phyloP scores from a whole-genome alignment of 148 eudicot genomes.

The Rhododendron ferrugineum region DNA sequence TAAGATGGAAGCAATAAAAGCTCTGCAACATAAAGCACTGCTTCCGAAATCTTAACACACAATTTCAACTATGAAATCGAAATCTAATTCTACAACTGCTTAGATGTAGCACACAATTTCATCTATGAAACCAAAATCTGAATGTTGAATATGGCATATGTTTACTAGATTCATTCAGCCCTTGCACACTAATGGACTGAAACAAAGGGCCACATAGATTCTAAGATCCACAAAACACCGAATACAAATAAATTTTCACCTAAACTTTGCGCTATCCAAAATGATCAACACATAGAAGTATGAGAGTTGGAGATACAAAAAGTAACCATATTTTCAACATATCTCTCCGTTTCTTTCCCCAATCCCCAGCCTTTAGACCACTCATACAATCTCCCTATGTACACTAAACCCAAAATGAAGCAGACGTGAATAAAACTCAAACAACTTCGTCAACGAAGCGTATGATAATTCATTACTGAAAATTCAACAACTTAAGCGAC shows the following conservation, averaged over 20 bases:
- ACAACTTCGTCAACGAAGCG: background rate
- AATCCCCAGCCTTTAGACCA: background rate
- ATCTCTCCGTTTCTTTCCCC: background rate
- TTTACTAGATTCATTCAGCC: background rate
- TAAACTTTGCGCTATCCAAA: background rate
- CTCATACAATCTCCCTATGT: background rate
- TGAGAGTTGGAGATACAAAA: background rate
- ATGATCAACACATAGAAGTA: background rate
- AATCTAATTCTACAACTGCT: background rate
- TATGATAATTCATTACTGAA: background rate
- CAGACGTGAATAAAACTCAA: background rate
- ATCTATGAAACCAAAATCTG: background rate
- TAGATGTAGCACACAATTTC: background rate
- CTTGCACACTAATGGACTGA: background rate
- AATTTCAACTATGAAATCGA: background rate
- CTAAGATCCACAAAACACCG: slow-evolving; percentile 4
- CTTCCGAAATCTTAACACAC: background rate
- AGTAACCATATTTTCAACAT: background rate
- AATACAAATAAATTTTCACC: background rate
- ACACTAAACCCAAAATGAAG: background rate
- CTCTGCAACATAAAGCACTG: background rate
- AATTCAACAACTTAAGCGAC: background rate
- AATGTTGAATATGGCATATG: background rate
- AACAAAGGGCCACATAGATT: background rate
- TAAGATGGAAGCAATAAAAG: background rate